Conservation (phyloP, 352 stramenopile species). For the Phytophthora podocarpi region DNA sequence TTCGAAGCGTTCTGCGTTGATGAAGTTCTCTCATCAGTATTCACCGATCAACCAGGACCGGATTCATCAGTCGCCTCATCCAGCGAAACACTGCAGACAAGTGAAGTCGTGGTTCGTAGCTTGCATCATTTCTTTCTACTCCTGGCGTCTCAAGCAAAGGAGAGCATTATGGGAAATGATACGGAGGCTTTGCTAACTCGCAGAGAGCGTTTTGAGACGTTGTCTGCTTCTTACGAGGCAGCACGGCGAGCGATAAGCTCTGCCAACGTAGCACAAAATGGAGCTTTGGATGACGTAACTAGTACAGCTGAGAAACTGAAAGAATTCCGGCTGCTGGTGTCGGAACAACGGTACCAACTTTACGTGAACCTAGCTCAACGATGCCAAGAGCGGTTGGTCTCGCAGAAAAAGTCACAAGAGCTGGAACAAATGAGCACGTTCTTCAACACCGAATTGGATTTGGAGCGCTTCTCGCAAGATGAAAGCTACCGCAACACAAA, state of each 20-base stretch:
- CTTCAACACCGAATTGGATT: slow-evolving; percentile 63
- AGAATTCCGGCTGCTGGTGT: background rate
- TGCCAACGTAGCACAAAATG: background rate
- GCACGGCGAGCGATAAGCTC: slow-evolving; percentile 4
- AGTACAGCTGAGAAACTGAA: background rate
- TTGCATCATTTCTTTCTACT: slow-evolving; percentile 60
- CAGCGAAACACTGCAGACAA: slow-evolving; percentile 2
- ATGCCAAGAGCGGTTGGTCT: slow-evolving; percentile 53
- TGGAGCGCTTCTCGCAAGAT: slow-evolving; percentile 58
- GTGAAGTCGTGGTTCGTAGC: slow-evolving; percentile 29
- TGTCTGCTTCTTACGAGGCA: slow-evolving; percentile 36
- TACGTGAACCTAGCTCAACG: slow-evolving; percentile 44
- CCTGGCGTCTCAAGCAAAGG: slow-evolving; percentile 32
- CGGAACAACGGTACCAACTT: slow-evolving; percentile 20
- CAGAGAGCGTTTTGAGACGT: slow-evolving; percentile 26
- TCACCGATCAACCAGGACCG: background rate
- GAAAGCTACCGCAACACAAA: slow-evolving; percentile 49
- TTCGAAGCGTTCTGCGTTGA: slow-evolving; percentile 49
- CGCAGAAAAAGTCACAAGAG: slow-evolving; percentile 64
- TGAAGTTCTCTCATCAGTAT: slow-evolving; percentile 34
- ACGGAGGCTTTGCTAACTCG: slow-evolving; percentile 10
- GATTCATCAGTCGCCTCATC: background rate
- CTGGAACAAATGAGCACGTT: slow-evolving; percentile 68
- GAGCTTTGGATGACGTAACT: background rate
- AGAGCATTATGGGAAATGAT: slow-evolving; percentile 3